Conservation (phyloP, 331 rosid genomes). For the Rosa hybrid region DNA sequence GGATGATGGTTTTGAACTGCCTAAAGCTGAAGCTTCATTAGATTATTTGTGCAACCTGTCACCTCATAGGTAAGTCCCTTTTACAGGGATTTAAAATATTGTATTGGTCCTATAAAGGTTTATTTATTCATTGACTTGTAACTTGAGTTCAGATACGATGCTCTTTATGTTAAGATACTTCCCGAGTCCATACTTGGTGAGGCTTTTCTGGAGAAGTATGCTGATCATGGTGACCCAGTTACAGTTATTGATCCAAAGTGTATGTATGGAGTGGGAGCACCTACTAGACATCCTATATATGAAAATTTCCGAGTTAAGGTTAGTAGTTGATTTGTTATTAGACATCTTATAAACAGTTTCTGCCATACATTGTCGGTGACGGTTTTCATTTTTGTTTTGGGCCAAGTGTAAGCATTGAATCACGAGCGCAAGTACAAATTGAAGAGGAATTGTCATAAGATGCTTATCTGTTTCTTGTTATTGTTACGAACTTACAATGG, state of each 20-base stretch:
- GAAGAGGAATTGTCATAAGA: not conserved
- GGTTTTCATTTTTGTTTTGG: not conserved
- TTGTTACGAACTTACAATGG: not conserved
- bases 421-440: not conserved
- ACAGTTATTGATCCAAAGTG: slow-evolving; percentile 73
- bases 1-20: slow-evolving; percentile 61
- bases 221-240: slow-evolving; percentile 75
- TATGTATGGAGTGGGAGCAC: slow-evolving; percentile 59
- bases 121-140: not conserved
- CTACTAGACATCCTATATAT: slow-evolving; percentile 80
- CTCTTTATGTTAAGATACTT: slow-evolving; percentile 61
- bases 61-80: slow-evolving; percentile 73
- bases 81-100: no score
- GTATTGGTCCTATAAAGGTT: not conserved
- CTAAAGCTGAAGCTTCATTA: slow-evolving; percentile 69
- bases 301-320: slow-evolving; percentile 98
- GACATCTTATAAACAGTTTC: not conserved
- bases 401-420: not conserved
- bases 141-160: slow-evolving; percentile 57
- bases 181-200: slow-evolving; percentile 64
- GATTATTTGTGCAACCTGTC: slow-evolving; percentile 80
- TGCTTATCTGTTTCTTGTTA: not conserved
- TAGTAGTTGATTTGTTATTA: slow-evolving; percentile 7
- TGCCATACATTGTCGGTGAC: not conserved
- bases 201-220: slow-evolving; percentile 53